A percentile compares a stretch with the other conserved stretches of the same genome.
These are phyloP conservation scores for Copromyces sp. DNA, from an alignment of 495 filamentous ascomycete species.

Conservation along the genomic window DNA sequence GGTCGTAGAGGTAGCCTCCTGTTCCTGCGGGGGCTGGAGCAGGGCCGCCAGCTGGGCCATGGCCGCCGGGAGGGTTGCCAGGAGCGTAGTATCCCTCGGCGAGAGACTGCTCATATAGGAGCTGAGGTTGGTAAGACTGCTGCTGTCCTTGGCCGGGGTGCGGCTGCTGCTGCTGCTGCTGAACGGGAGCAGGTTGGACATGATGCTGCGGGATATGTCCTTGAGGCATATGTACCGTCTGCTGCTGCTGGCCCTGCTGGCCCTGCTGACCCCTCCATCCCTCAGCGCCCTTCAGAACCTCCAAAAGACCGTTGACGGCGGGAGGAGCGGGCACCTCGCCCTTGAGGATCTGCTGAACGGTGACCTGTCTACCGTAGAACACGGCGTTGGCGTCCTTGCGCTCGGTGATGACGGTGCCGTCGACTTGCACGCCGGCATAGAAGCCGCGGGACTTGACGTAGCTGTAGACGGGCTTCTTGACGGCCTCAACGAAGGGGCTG, in stretches of 20 bases:
- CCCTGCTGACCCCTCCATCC: slow-evolving; percentile 15
- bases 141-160: background rate
- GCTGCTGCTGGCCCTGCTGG: background rate
- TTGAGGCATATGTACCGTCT: background rate
- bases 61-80: background rate
- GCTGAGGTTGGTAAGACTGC: background rate
- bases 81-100: background rate
- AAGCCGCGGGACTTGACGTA: slow-evolving; percentile 76
- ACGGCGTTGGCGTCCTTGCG: slow-evolving; percentile 70
- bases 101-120: background rate
- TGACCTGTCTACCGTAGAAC: slow-evolving; percentile 58
- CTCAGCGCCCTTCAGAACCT: slow-evolving; percentile 20
- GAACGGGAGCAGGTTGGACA: background rate
- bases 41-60: background rate
- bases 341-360: slow-evolving; percentile 54
- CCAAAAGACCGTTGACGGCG: slow-evolving; percentile 12
- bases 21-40: background rate
- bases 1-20: background rate
- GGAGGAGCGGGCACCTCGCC: slow-evolving; percentile 43
- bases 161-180: background rate
- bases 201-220: background rate
- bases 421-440: slow-evolving; percentile 67
- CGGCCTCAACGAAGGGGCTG: slow-evolving; percentile 17
- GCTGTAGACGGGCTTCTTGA: slow-evolving; percentile 54
- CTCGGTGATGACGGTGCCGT: slow-evolving; percentile 70